phyloP scores from a whole-genome alignment of 306 rosid species.

The Comarum palustre region DNA sequence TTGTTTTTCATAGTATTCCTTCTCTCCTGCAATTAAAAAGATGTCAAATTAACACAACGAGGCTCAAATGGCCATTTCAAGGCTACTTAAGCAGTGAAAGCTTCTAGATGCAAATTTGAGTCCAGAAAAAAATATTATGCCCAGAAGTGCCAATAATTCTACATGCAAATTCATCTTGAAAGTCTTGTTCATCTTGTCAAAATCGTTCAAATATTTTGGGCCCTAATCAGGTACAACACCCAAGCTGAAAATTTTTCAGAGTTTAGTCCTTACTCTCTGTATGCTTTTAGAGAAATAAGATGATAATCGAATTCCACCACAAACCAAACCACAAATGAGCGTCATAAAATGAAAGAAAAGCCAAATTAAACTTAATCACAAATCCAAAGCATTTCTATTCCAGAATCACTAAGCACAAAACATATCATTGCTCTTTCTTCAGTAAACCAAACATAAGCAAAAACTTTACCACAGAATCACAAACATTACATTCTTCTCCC shows the following conservation, averaged over 20 bases:
- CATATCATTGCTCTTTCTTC: not conserved
- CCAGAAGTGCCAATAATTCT: not conserved
- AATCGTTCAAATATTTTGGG: not conserved
- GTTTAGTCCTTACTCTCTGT: not conserved
- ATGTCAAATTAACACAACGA: not conserved
- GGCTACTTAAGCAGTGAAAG: not conserved
- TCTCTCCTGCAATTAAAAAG: constrained; percentile 36
- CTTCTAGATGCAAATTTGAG: not conserved
- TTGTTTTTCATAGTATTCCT: constrained; percentile 49
- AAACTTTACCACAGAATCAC: not conserved
- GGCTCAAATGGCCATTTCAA: not conserved
- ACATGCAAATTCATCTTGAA: not conserved
- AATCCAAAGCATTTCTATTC: not conserved
- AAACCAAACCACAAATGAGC: not conserved
- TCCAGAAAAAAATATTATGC: not conserved
- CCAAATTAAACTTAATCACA: not conserved
- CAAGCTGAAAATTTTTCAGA: not conserved
- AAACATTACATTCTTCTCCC: not conserved
- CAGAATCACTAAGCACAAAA: not conserved
- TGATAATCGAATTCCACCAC: not conserved
- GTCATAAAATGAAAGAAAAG: not conserved
- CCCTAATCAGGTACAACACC: not conserved
- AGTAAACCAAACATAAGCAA: not conserved
- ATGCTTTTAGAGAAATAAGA: not conserved
- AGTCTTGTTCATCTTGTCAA: not conserved